phyloP scores from a whole-genome alignment of 345 rosid species.

The Moricandia arvensis region DNA sequence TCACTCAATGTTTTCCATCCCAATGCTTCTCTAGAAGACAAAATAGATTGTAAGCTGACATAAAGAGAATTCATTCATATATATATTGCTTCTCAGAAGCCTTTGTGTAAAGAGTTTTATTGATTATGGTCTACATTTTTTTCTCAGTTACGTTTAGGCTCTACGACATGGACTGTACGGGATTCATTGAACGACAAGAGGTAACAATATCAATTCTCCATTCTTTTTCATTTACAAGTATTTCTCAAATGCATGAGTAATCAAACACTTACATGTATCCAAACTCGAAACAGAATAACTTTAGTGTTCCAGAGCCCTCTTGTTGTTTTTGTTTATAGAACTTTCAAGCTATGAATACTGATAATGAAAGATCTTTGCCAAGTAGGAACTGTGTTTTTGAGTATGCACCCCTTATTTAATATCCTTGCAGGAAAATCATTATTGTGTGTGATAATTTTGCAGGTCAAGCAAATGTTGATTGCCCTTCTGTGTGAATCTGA shows the following conservation, averaged over 20 bases:
- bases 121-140: conserved; percentile 4
- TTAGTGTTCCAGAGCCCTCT: background rate
- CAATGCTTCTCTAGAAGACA: conserved; percentile 72
- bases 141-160: conserved; percentile 90
- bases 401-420: background rate
- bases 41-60: conserved; percentile 74
- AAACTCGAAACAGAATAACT: background rate
- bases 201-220: conserved; percentile 33
- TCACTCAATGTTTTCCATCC: conserved; percentile 92
- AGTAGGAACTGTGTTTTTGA: too few species aligned
- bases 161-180: conserved; percentile 85
- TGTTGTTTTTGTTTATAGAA: background rate
- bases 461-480: conserved; percentile 98
- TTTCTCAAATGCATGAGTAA: too few species aligned
- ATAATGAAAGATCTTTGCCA: too few species aligned
- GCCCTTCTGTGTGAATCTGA: conserved; percentile 96
- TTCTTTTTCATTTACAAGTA: background rate
- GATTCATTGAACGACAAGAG: conserved; percentile 96
- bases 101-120: too few species aligned
- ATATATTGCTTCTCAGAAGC: background rate
- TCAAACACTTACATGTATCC: too few species aligned
- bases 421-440: background rate
- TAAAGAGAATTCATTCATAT: background rate
- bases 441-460: conserved; percentile 29
- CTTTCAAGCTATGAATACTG: background rate